Base-by-base conservation (phyloP, 1,284 basidiomycete genomes). In the Volvariella surrecta region DNA sequence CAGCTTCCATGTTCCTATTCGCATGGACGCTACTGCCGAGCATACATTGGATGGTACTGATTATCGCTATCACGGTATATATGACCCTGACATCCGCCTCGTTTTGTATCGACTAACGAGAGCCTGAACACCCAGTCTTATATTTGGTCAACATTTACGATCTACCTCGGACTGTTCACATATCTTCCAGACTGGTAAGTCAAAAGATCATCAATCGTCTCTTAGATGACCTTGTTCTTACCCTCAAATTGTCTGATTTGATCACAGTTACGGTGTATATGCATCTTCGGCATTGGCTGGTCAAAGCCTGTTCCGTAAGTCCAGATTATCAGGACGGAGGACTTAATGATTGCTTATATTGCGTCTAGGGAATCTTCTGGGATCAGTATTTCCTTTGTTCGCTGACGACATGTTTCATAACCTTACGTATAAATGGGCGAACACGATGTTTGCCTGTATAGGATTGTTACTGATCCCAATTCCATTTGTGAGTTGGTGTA, bases 271-370 rank as follows among this genome's bases (percentile, higher is more conserved):
- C 45, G 75, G 74, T 0, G 65, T 73, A 1, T 86, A 79, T 48
- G 83, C 82, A 6, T 82, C 78, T 0, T 82, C 79, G 1, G 82
- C 82, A 1, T 61, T 85, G 24, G 82, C 83, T 1, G 83, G 79
- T 0, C 83, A 84, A 58, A 81, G 74, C 57, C 61, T 85, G 20
- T 73, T 68, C 48, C 70, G 82, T 73, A 62, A 54, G 69, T 48
- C 18, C 34, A 34, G 6, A 6, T 35, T 35, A 7, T 35, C 34
- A 4, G 4, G 6, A 6, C 34, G 34, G 4, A 6, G 15, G 4
- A 7, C 24, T 7, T 9, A n/a, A 15, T 35, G 15, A 32, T 17
- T 11, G 37, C 17, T 41, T 16, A 16, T 39, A 32, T 15, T 16
- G 37, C 22, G 10, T 3, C 30, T 19, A 18, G 74, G 76, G 28